Conservation (phyloP, 2,329 filamentous ascomycete species). For the Colletotrichum sp. region DNA sequence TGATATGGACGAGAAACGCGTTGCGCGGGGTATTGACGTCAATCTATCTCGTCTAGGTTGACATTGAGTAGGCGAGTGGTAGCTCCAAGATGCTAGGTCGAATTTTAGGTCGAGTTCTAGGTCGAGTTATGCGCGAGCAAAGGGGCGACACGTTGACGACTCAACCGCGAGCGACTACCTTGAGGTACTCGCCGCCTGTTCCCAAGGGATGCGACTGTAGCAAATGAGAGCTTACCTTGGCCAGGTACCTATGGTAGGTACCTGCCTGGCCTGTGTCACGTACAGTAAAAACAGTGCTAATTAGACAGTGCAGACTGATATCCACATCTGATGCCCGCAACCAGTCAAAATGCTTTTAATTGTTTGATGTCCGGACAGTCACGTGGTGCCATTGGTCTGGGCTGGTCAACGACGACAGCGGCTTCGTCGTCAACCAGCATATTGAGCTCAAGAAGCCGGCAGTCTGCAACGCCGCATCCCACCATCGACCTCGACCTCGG, state of each 20-base stretch:
- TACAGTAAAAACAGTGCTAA: not conserved
- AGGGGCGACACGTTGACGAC: not conserved
- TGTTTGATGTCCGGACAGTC: not conserved
- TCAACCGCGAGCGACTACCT: not conserved
- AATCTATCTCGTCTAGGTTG: not conserved
- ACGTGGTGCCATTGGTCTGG: not conserved
- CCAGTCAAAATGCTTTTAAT: not conserved
- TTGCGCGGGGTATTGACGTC: not conserved
- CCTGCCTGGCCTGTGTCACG: not conserved
- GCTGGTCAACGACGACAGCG: not conserved
- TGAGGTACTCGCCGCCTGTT: not conserved
- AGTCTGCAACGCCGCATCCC: not conserved
- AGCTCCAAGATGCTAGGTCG: not conserved
- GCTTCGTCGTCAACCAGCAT: not conserved
- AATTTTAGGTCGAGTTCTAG: not conserved
- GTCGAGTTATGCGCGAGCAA: not conserved
- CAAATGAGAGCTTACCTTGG: not conserved
- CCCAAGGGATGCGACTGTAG: not conserved
- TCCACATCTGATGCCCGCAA: not conserved
- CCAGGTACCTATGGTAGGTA: not conserved
- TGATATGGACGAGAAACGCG: not conserved
- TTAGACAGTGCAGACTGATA: not conserved
- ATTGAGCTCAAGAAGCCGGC: not conserved
- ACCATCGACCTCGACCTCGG: not conserved
- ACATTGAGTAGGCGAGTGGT: not conserved